Evolutionary conservation across 768 basidiomycete genomes (phyloP).

Genomic region (Phaeotremella fagi): DNA sequence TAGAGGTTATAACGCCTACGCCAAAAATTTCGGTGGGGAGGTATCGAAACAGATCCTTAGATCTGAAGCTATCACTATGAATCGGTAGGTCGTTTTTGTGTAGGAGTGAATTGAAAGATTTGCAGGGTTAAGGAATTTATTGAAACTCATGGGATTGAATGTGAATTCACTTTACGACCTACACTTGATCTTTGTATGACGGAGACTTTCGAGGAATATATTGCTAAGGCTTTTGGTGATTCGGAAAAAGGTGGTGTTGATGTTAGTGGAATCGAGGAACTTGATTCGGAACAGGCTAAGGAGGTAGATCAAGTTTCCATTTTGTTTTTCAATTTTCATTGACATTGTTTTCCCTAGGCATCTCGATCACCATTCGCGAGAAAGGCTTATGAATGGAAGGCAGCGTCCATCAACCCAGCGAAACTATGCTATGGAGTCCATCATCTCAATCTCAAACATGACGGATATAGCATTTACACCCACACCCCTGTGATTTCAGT

Average conservation of each 20-base stretch:
- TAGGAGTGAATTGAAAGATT: background rate
- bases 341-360: background rate
- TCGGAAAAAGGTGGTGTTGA: background rate
- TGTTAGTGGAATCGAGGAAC: background rate
- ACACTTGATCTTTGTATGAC: background rate
- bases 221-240: background rate
- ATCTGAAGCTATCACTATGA: slow-evolving; percentile 53
- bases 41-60: slow-evolving; percentile 34
- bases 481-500: slow-evolving; percentile 1
- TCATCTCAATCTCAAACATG: background rate
- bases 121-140: slow-evolving; percentile 1
- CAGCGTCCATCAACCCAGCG: slow-evolving; percentile 4
- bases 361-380: background rate
- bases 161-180: slow-evolving; percentile 1
- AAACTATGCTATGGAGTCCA: slow-evolving; percentile 5
- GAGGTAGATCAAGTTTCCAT: background rate
- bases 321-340: no score
- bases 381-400: slow-evolving; percentile 2
- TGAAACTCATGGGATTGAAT: background rate
- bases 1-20: slow-evolving; percentile 11
- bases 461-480: slow-evolving; percentile 2
- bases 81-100: background rate
- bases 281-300: background rate
- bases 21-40: slow-evolving; percentile 51
- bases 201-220: background rate